Evolutionary conservation across 2,329 filamentous ascomycete species (phyloP).

Genomic region (Cadophora sp.): DNA sequence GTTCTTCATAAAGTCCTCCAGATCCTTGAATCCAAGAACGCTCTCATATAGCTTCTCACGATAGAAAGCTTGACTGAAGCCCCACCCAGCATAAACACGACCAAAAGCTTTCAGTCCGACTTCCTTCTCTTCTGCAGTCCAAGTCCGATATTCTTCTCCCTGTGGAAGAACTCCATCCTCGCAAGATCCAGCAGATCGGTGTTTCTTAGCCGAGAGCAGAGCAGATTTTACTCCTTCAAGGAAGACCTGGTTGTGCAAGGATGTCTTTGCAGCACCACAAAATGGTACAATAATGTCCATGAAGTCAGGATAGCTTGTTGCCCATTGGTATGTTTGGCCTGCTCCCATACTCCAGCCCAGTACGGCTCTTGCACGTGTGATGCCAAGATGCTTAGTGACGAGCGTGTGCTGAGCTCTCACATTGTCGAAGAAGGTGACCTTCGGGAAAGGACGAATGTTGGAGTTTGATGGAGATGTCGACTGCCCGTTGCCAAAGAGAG

Average conservation of each 20-base stretch:
- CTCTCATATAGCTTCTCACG: constrained; percentile 72
- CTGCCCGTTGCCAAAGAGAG: constrained; percentile 73
- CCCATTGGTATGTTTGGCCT: constrained; percentile 71
- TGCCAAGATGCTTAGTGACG: constrained; percentile 66
- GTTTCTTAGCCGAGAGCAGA: constrained; percentile 62
- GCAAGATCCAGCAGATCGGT: constrained; percentile 57
- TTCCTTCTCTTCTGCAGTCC: constrained; percentile 59
- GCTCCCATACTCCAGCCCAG: constrained; percentile 77
- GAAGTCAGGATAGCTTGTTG: constrained; percentile 56
- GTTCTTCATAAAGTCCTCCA: constrained; percentile 76
- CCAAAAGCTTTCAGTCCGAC: constrained; percentile 73
- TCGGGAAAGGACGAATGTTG: constrained; percentile 62
- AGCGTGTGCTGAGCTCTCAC: constrained; percentile 70
- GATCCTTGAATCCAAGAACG: constrained; percentile 66
- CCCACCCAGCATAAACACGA: constrained; percentile 81
- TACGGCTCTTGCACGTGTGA: constrained; percentile 66
- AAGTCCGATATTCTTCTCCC: constrained; percentile 51
- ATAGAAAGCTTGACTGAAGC: constrained; percentile 82
- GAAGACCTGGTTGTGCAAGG: constrained; percentile 72
- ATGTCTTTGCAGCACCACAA: constrained; percentile 69
- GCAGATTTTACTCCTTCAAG: constrained; percentile 68
- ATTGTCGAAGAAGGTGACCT: constrained; percentile 71
- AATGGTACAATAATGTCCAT: constrained; percentile 70
- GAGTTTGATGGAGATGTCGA: constrained; percentile 73
- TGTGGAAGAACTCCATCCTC: constrained; percentile 50